These are phyloP conservation scores for Mallotus nudiflorus DNA, from an alignment of 345 rosid genomes.

Conservation along the genomic window DNA sequence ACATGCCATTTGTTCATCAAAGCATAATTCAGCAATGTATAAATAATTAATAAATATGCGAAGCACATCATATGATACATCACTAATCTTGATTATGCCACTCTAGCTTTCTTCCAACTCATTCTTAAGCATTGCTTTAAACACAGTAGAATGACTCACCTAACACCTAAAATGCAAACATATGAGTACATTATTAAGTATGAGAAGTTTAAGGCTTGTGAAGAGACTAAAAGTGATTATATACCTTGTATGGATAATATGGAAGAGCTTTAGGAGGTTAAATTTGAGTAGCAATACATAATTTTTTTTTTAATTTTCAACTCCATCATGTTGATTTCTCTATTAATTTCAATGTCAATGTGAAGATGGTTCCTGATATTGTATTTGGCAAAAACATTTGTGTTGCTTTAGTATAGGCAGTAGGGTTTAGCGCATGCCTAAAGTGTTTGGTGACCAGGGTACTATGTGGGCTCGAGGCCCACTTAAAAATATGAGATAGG, in stretches of 20 bases:
- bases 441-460: too few species aligned
- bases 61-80: constrained; percentile 66
- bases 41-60: constrained; percentile 59
- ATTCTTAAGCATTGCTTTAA: constrained; percentile 83
- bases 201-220: constrained; percentile 34
- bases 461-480: too few species aligned
- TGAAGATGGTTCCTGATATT: constrained; percentile 69
- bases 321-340: constrained; percentile 20
- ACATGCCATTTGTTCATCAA: constrained; percentile 79
- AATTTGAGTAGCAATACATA: constrained; percentile 23
- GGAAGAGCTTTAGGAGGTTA: constrained; percentile 39
- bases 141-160: constrained; percentile 80
- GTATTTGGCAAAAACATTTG: constrained; percentile 49
- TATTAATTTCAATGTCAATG: constrained; percentile 34
- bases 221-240: constrained; percentile 38
- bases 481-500: too few species aligned
- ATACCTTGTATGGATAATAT: constrained; percentile 53
- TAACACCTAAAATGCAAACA: constrained; percentile 24
- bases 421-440: too few species aligned
- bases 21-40: constrained; percentile 76
- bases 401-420: too few species aligned
- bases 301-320: constrained; percentile 3
- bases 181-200: neutral
- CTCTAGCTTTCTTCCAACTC: constrained; percentile 87
- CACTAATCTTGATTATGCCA: constrained; percentile 74